Percentiles rank a stretch among this genome's conserved stretches.
These are phyloP conservation scores for Pleurozium schreberi DNA, from an alignment of 225 moss, liverwort and hornwort genomes.

Conservation along the genomic window DNA sequence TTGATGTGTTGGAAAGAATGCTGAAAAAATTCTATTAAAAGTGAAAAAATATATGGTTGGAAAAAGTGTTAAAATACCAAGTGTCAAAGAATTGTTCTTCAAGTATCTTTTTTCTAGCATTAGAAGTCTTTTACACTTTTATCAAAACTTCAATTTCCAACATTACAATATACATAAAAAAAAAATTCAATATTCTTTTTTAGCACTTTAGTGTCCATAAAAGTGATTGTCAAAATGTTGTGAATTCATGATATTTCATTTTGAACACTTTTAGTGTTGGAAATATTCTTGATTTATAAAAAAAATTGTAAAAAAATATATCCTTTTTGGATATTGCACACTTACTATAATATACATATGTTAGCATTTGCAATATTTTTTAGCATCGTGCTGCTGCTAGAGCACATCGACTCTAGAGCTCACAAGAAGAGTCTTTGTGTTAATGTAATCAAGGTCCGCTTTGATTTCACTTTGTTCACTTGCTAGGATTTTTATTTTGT, in stretches of 20 bases:
- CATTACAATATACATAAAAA: not conserved
- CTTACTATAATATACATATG: not conserved
- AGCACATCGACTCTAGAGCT: not conserved
- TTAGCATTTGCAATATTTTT: not conserved
- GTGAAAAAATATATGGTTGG: not conserved
- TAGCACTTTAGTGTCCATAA: not conserved
- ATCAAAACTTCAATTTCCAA: not conserved
- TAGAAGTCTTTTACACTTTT: not conserved
- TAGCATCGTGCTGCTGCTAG: fast-evolving
- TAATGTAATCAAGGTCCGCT: not conserved
- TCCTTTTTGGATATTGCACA: no score
- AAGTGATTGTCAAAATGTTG: no score
- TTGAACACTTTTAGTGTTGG: not conserved
- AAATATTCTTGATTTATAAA: not conserved
- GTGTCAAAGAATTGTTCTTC: not conserved
- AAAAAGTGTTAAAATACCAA: not conserved
- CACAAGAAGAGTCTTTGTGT: not conserved
- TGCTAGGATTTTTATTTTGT: not conserved
- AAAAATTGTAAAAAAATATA: not conserved
- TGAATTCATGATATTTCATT: not conserved
- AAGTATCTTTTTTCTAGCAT: not conserved
- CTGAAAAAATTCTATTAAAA: fast-evolving
- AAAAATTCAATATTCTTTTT: not conserved
- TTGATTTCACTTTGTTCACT: not conserved
- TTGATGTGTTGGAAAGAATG: not conserved